phyloP scores from a whole-genome alignment of 2,329 filamentous ascomycete genomes.

The Neofusicoccum parvum region DNA sequence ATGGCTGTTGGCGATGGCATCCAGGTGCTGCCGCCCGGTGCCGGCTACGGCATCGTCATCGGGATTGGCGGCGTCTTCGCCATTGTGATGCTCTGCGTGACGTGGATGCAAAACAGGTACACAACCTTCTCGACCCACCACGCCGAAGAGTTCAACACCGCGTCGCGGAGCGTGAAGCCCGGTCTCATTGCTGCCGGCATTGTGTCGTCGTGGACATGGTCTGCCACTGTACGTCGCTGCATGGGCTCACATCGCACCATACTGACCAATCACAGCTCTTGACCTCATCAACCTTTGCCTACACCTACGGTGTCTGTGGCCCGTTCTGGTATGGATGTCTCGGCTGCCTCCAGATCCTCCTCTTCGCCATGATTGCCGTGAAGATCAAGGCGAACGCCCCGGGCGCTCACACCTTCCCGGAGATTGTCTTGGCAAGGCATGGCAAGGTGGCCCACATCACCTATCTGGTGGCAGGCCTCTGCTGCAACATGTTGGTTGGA shows the following conservation, averaged over 20 bases:
- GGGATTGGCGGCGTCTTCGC: constrained; percentile 51
- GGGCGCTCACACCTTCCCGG: constrained; percentile 54
- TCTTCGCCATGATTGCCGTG: constrained; percentile 23
- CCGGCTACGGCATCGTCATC: constrained; percentile 54
- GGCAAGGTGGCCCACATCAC: constrained; percentile 50
- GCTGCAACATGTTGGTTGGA: constrained; percentile 58
- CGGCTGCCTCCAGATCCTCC: constrained; percentile 20
- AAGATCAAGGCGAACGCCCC: constrained; percentile 21
- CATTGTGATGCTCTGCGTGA: constrained; percentile 36
- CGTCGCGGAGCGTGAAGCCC: constrained; percentile 47
- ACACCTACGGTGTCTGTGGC: constrained; percentile 29
- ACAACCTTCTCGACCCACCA: constrained; percentile 44
- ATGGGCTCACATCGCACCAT: constrained; percentile 26
- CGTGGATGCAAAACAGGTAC: constrained; percentile 33
- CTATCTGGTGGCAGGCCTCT: constrained; percentile 54
- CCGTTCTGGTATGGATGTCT: constrained; percentile 22
- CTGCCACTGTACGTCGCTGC: constrained; percentile 39
- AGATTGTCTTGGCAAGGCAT: constrained; percentile 56
- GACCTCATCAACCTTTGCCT: constrained; percentile 29
- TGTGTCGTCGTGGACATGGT: constrained; percentile 55
- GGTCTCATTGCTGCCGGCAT: constrained; percentile 52
- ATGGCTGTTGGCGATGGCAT: not conserved
- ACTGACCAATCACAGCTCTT: constrained; percentile 1
- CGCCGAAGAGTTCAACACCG: constrained; percentile 53
- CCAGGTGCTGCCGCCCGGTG: constrained; percentile 36